Evolutionary conservation across 108 stramenopile species (phyloP).

Genomic region (Fragilariopsis cylindrus): DNA sequence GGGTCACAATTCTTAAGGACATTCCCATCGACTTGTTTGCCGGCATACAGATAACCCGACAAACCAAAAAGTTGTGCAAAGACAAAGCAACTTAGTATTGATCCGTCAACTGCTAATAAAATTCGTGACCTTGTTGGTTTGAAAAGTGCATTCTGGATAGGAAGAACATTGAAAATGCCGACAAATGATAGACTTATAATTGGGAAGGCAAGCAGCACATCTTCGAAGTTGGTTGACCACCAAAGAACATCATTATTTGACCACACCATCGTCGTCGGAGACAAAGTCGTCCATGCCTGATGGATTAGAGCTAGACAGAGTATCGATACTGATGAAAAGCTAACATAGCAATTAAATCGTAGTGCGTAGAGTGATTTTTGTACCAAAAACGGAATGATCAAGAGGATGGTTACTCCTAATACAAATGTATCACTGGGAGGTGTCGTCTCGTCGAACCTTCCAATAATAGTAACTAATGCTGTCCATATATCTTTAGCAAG

Average conservation of each 20-base stretch:
- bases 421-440: slow-evolving; percentile 30
- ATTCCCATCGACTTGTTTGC: slow-evolving; percentile 52
- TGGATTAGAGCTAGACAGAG: slow-evolving; percentile 51
- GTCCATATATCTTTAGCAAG: slow-evolving; percentile 78
- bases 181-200: slow-evolving; percentile 75
- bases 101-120: slow-evolving; percentile 37
- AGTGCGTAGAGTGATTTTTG: slow-evolving; percentile 71
- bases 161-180: slow-evolving; percentile 72
- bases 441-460: background rate
- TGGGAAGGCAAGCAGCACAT: slow-evolving; percentile 59
- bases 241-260: slow-evolving; percentile 1
- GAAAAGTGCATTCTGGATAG: slow-evolving; percentile 58
- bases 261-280: slow-evolving; percentile 1
- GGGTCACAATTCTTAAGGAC: slow-evolving; percentile 57
- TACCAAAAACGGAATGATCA: slow-evolving; percentile 61
- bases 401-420: slow-evolving; percentile 43
- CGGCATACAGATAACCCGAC: slow-evolving; percentile 65
- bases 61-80: slow-evolving; percentile 59
- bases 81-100: slow-evolving; percentile 45
- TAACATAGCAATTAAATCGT: slow-evolving; percentile 81
- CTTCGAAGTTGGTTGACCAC: slow-evolving; percentile 21
- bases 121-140: slow-evolving; percentile 59
- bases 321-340: slow-evolving; percentile 61
- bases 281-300: slow-evolving; percentile 16
- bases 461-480: slow-evolving; percentile 33